Evolutionary conservation across 257 asterid genomes (phyloP).

Genomic region (Nemophila menziesii): DNA sequence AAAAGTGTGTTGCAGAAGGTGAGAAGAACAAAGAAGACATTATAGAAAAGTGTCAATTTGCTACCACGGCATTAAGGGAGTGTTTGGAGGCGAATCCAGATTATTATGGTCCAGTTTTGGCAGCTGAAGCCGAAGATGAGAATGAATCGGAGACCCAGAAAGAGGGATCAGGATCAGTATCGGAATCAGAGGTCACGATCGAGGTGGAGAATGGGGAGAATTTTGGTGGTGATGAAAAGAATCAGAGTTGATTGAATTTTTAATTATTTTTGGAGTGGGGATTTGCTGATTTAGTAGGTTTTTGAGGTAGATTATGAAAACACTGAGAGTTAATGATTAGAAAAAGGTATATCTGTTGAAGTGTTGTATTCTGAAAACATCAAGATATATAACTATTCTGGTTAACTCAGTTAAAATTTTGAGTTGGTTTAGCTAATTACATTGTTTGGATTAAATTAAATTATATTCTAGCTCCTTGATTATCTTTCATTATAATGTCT

Average conservation of each 20-base stretch:
- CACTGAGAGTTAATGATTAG: not conserved
- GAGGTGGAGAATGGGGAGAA: slow-evolving; percentile 2
- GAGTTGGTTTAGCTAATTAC: not conserved
- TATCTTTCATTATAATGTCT: too few relatives aligned
- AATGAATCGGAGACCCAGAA: slow-evolving; percentile 7
- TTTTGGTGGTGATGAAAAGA: slow-evolving; percentile 7
- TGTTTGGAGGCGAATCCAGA: slow-evolving; percentile 78
- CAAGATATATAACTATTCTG: too few relatives aligned
- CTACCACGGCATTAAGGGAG: slow-evolving; percentile 40
- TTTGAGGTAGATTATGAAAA: not conserved
- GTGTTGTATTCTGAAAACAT: too few relatives aligned
- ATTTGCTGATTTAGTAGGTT: too few relatives aligned
- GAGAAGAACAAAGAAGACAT: slow-evolving; percentile 51
- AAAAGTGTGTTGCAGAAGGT: slow-evolving; percentile 59
- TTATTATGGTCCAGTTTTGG: slow-evolving; percentile 55
- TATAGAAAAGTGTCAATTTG: slow-evolving; percentile 50
- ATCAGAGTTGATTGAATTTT: not conserved
- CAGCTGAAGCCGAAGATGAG: slow-evolving; percentile 50
- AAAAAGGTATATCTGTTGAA: not conserved
- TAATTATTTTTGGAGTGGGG: not conserved
- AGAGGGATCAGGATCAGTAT: not conserved
- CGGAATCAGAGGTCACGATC: slow-evolving; percentile 5
- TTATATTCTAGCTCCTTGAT: slow-evolving; percentile 1
- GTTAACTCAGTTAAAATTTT: not conserved
- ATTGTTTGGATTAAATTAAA: slow-evolving; percentile 2